Conservation (phyloP, 768 basidiomycete species). For the Dictyophora rubrovolvata region DNA sequence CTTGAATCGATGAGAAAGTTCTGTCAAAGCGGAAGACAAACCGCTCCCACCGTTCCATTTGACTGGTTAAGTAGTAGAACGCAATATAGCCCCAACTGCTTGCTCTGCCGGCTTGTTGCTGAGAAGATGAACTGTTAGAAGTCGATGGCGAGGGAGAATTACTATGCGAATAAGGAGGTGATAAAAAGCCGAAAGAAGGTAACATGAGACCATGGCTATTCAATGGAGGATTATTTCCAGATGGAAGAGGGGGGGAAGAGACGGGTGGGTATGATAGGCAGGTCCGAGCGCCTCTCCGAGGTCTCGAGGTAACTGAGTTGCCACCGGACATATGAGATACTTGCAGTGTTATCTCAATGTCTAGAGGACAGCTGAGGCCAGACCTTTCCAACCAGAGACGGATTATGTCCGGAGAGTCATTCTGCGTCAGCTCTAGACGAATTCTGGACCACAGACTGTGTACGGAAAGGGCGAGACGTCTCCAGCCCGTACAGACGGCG, state of each 20-base stretch:
- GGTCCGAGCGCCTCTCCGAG: conserved; percentile 14
- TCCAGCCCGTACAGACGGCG: conserved; percentile 59
- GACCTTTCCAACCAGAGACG: conserved; percentile 79
- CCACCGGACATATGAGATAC: conserved; percentile 24
- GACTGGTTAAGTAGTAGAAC: conserved; percentile 66
- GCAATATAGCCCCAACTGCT: conserved; percentile 76
- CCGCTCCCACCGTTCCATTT: conserved; percentile 75
- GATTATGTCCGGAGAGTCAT: conserved; percentile 65
- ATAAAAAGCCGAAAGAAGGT: conserved; percentile 23
- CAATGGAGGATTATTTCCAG: neutral
- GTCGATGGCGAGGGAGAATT: conserved; percentile 28
- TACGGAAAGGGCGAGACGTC: conserved; percentile 52
- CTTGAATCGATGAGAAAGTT: conserved; percentile 62
- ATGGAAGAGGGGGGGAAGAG: conserved; percentile 10
- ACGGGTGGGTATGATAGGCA: conserved; percentile 15
- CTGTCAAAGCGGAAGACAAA: conserved; percentile 75
- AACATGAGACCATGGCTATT: conserved; percentile 7
- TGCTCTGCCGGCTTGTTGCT: conserved; percentile 25
- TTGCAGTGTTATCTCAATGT: conserved; percentile 71
- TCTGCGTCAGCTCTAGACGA: conserved; percentile 59
- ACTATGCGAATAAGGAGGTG: conserved; percentile 29
- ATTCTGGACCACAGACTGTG: conserved; percentile 75
- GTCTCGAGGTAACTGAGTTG: conserved; percentile 11
- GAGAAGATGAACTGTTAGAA: conserved; percentile 18
- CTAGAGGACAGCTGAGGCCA: conserved; percentile 57